Evolutionary conservation across 306 rosid genomes (phyloP).

Genomic region (Fragaria iinumae): DNA sequence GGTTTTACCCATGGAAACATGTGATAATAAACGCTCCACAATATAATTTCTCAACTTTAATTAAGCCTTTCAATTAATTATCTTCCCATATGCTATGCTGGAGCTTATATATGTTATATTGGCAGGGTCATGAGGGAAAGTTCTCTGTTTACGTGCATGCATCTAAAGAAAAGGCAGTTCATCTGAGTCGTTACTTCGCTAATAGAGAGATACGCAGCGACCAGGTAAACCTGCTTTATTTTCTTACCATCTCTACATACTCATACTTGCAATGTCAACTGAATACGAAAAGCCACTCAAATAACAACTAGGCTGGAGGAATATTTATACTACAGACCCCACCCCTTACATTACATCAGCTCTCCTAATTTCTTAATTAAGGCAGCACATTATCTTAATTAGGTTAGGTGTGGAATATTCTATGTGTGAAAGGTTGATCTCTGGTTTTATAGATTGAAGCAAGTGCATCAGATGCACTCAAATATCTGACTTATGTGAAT

Average conservation of each 20-base stretch:
- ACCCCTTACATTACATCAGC: neutral
- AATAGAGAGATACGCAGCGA: slow-evolving; percentile 80
- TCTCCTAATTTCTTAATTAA: neutral
- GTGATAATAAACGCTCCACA: neutral
- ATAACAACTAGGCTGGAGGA: neutral
- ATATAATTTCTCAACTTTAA: neutral
- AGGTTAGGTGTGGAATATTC: neutral
- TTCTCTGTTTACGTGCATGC: slow-evolving; percentile 97
- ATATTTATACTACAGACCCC: neutral
- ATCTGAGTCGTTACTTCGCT: slow-evolving; percentile 74
- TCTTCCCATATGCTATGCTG: slow-evolving; percentile 24
- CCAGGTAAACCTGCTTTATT: slow-evolving; percentile 48
- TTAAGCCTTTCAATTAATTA: slow-evolving; percentile 14
- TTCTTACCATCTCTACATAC: neutral
- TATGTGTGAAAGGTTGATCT: neutral
- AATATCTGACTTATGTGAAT: neutral
- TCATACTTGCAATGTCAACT: neutral
- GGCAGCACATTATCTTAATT: neutral
- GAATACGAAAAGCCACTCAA: neutral
- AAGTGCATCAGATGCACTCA: neutral
- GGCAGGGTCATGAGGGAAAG: slow-evolving; percentile 96
- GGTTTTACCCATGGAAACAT: neutral
- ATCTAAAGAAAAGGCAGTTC: slow-evolving; percentile 78
- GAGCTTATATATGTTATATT: slow-evolving; percentile 28
- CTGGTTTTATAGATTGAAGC: neutral